Conservation (phyloP, 257 asterid species). For the Rhazya stricta region DNA sequence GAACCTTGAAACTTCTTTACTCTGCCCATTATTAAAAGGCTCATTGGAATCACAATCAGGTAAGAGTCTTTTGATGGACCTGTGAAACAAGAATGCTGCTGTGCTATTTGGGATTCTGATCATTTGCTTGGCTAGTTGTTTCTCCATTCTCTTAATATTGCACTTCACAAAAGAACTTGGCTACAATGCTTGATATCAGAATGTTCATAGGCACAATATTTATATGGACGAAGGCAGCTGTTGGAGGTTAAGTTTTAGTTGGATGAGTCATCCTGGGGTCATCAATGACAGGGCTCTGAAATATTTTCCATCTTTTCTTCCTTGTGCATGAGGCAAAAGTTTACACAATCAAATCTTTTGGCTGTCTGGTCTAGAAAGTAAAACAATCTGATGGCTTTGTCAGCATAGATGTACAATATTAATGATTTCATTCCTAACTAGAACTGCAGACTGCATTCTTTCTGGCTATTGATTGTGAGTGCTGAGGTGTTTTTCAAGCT, state of each 20-base stretch:
- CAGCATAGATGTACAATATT: background rate
- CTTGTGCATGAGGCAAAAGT: background rate
- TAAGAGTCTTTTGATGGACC: background rate
- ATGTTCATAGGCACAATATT: background rate
- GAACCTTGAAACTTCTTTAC: constrained; percentile 9
- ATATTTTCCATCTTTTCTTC: background rate
- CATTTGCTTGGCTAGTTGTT: background rate
- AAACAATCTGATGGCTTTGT: background rate
- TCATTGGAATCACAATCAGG: background rate
- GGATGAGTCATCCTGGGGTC: background rate
- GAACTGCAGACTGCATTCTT: background rate
- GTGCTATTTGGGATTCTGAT: constrained; percentile 4
- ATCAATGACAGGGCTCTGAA: background rate
- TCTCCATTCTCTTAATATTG: constrained; percentile 6
- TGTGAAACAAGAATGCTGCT: constrained; percentile 7
- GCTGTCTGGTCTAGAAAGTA: background rate
- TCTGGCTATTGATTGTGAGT: background rate
- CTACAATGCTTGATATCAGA: background rate
- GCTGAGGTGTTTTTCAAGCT: background rate
- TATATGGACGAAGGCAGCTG: background rate
- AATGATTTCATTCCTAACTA: background rate
- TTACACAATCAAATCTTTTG: background rate
- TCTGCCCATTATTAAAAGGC: background rate
- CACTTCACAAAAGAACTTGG: background rate
- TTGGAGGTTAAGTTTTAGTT: background rate